Base-by-base conservation (phyloP, 2,329 filamentous ascomycete genomes). In the Aspergillus jensenii region DNA sequence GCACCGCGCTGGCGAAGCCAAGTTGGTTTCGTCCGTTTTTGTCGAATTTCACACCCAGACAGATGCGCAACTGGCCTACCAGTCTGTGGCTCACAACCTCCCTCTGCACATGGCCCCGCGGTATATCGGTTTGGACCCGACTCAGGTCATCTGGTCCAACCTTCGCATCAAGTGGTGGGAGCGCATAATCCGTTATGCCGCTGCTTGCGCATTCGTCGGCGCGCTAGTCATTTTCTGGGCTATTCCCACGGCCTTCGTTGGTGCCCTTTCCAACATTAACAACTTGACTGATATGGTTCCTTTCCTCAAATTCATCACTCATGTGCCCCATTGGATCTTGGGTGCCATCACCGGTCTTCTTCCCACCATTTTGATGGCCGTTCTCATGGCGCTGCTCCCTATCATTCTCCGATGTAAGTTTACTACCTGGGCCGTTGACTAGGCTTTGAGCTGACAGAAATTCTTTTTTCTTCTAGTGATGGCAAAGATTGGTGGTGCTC, bases 161-260 rank as follows among this genome's bases (percentile, higher is more conserved):
- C 79, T 99, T 46, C 84, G 85, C 37, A 89, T 98, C 67, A 87
- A 87, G 19, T 93, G 92, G 93, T 92, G 90, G 90, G 88, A 96
- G 75, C 82, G 87, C 62, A 83, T 96, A 55, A 69, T 96, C 62
- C 87, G 91, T 59, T 82, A 89, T 66, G 84, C 89, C 66, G 79
- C 82, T 56, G 86, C 91, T 3, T 76, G 89, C 50, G 85, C 80
- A n/a, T 88, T 96, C 52, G 87, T 98, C 55, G 77, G 84, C 8
- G 89, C 83, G 2, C 78, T 96, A 56, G 89, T 98, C 69, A 82
- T 97, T 63, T 98, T 98, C 80, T 99, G 95, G 86, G 83, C 86
- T 3, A 82, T 90, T 52, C 87, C 87, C 1, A 83, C 96, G 8
- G 91, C 88, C 3, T 81, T 92, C 43, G 92, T 98, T 45, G 93